Evolutionary conservation across 2,329 filamentous ascomycete species (phyloP).

Genomic region (Colletotrichum sp.): DNA sequence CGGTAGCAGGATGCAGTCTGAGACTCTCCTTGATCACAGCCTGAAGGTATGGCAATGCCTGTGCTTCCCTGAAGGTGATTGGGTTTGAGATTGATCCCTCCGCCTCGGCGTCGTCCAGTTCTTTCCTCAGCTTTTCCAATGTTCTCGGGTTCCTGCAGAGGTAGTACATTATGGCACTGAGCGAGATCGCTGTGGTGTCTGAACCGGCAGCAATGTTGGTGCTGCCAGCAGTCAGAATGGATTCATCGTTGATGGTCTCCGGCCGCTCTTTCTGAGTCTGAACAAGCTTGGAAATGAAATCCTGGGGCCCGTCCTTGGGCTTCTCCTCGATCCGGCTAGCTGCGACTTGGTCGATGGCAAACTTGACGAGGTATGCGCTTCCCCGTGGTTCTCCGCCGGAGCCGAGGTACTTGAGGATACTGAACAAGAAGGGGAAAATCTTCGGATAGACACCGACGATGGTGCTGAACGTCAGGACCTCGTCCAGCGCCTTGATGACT

Average conservation of each 20-base stretch:
- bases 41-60: slow-evolving; percentile 49
- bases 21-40: slow-evolving; percentile 58
- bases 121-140: slow-evolving; percentile 37
- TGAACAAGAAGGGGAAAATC: too few species aligned
- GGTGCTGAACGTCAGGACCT: slow-evolving; percentile 36
- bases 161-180: slow-evolving; percentile 33
- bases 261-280: slow-evolving; percentile 26
- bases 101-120: slow-evolving; percentile 35
- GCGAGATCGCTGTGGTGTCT: slow-evolving; percentile 39
- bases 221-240: slow-evolving; percentile 24
- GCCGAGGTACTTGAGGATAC: too few species aligned
- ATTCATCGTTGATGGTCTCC: slow-evolving; percentile 38
- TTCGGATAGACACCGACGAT: slow-evolving; percentile 30
- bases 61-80: slow-evolving; percentile 29
- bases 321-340: neutral
- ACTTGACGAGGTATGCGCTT: too few species aligned
- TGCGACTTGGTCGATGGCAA: neutral
- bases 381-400: too few species aligned
- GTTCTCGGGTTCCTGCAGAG: slow-evolving; percentile 27
- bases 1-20: slow-evolving; percentile 52
- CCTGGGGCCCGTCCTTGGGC: neutral
- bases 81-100: neutral
- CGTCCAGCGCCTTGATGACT: slow-evolving; percentile 43
- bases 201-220: slow-evolving; percentile 34
- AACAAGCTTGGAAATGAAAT: neutral